phyloP scores from a whole-genome alignment of 2,329 filamentous ascomycete species.

The Neopestalotiopsis sp. region DNA sequence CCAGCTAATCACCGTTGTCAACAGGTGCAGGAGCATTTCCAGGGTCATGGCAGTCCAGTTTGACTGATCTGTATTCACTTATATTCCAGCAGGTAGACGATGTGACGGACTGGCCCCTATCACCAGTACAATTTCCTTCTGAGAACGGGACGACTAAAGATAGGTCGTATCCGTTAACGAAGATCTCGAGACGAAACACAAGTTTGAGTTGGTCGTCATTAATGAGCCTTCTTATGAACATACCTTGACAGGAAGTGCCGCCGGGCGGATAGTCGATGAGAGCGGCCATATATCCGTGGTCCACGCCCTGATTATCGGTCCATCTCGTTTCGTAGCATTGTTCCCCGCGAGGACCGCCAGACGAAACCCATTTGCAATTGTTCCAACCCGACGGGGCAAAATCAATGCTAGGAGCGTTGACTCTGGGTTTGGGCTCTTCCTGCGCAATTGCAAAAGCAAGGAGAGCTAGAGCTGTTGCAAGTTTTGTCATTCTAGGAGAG shows the following conservation, averaged over 20 bases:
- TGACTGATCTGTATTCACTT: background rate
- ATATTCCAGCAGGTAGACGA: background rate
- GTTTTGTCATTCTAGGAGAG: background rate
- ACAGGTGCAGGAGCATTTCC: background rate
- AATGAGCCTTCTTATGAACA: background rate
- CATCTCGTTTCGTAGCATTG: conserved; percentile 9
- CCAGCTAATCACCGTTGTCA: background rate
- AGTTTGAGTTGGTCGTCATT: no score
- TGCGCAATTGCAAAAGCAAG: background rate
- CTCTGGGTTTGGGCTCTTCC: background rate
- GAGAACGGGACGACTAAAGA: background rate
- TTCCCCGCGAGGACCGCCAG: background rate
- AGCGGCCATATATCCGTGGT: background rate
- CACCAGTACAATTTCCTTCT: background rate
- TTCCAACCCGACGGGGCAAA: background rate
- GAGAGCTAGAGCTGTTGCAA: background rate
- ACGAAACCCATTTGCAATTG: background rate
- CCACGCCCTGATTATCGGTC: background rate
- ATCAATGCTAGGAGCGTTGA: background rate
- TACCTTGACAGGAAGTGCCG: background rate
- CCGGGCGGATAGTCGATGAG: background rate
- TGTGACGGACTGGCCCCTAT: background rate
- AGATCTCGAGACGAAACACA: no score
- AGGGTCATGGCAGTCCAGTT: background rate
- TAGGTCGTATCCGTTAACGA: background rate